Conservation (phyloP, 495 filamentous ascomycete genomes). For the Zalerion maritima region DNA sequence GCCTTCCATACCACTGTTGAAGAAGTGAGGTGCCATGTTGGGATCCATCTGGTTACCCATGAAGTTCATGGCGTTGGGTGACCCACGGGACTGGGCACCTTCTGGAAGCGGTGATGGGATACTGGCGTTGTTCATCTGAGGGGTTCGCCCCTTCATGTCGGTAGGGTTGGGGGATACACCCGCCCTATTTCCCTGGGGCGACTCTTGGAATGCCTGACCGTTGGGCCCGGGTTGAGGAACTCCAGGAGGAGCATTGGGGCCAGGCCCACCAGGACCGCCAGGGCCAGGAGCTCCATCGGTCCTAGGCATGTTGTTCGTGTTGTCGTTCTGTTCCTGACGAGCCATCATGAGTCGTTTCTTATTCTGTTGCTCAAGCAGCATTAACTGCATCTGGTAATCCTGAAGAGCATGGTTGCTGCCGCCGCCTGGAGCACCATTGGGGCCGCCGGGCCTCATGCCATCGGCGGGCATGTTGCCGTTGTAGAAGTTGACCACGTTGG, state of each 20-base stretch:
- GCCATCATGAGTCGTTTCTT: slow-evolving; percentile 96
- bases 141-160: slow-evolving; percentile 78
- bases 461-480: slow-evolving; percentile 33
- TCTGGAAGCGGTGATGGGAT: slow-evolving; percentile 76
- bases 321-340: slow-evolving; percentile 82
- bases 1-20: slow-evolving; percentile 35
- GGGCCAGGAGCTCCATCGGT: slow-evolving; percentile 39
- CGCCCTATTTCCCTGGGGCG: slow-evolving; percentile 64
- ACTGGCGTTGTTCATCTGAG: slow-evolving; percentile 67
- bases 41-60: slow-evolving; percentile 52
- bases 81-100: slow-evolving; percentile 60
- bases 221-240: slow-evolving; percentile 36
- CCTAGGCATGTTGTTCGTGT: slow-evolving; percentile 33
- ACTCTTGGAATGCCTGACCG: slow-evolving; percentile 46
- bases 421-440: slow-evolving; percentile 35
- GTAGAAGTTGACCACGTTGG: slow-evolving; percentile 60
- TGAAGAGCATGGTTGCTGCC: slow-evolving; percentile 87
- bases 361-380: slow-evolving; percentile 97
- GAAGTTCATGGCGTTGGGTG: slow-evolving; percentile 70
- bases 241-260: too few species aligned
- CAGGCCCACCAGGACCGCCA: slow-evolving; percentile 40
- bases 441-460: slow-evolving; percentile 41
- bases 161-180: slow-evolving; percentile 80
- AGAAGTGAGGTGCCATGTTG: slow-evolving; percentile 46
- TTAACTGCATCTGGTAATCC: slow-evolving; percentile 98